Evolutionary conservation across 345 rosid genomes (phyloP), one percentile per base, ranked within the genome.

Genomic region (Lumnitzera racemosa): DNA sequence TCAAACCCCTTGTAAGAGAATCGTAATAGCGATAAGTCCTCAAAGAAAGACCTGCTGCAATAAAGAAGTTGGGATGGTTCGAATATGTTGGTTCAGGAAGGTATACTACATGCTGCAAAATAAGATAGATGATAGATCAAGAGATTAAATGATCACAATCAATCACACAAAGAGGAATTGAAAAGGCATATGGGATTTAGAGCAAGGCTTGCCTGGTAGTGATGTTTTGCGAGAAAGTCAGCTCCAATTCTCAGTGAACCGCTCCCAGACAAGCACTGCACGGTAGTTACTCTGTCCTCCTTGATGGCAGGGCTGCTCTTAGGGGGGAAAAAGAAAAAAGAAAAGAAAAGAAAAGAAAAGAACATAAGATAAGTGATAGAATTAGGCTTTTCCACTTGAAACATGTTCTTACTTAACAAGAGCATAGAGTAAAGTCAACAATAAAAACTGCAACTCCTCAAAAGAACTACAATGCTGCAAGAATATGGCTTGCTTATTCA

Each of bases 11-110:
- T 55, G 79, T 71, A 46, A 46, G 51, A 16, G 81, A 75, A 74
- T 80, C 81, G 71, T 76, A 76, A 64, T 80, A 76, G 50, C 72
- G 75, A 68, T 80, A 76, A 47, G 69, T 67, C 73, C 71, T 74
- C 58, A 80, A 23, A 12, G 70, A 16, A 48, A 74, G 51, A 12
- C 84, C 84, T 1, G 61, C 71, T 20, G 70, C 61, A 49, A 57
- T 50, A 46, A 80, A 76, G 66, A 74, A 66, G 36, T 74, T 76
- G 7, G 81, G 84, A 67, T 80, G 84, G 68, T 76, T 74, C 51
- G 61, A 60, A 13, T 74, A 79, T 11, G 81, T 76, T 48, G 73
- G 76, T 62, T 57, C 27, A 16, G 81, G 67, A 53, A 79, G 52
- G 72, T 79, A 80, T 43, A 77, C 70, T 15, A 57, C 67, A 20